Evolutionary conservation across 2,329 filamentous ascomycete genomes (phyloP).

Genomic region (Cercospora nicotianae): DNA sequence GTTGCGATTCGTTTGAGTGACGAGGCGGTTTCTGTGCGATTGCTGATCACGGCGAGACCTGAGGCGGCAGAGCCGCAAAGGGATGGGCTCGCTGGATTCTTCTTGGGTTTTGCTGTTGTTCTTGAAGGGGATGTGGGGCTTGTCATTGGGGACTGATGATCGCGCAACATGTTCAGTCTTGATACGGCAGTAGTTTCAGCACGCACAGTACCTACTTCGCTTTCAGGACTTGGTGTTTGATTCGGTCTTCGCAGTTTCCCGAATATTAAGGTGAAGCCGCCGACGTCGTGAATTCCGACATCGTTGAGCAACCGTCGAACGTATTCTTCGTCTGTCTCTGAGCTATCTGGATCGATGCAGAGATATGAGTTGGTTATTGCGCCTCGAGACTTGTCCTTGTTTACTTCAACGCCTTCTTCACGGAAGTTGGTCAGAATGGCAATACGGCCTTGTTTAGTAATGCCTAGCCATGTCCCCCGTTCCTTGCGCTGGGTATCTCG

Average conservation of each 20-base stretch:
- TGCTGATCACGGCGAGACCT: constrained; percentile 61
- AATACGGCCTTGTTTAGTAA: constrained; percentile 61
- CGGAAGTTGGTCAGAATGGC: constrained; percentile 66
- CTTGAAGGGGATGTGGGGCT: neutral
- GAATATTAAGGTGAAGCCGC: constrained; percentile 64
- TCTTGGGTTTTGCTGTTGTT: neutral
- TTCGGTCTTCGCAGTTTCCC: constrained; percentile 46
- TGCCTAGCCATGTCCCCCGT: constrained; percentile 65
- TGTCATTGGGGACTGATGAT: constrained; percentile 9
- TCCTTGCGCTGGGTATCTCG: constrained; percentile 61
- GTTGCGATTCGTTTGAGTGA: constrained; percentile 54
- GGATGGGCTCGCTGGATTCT: constrained; percentile 12
- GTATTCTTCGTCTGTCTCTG: constrained; percentile 52
- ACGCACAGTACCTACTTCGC: constrained; percentile 15
- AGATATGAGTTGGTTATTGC: constrained; percentile 62
- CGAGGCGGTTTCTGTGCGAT: constrained; percentile 56
- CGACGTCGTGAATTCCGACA: constrained; percentile 57
- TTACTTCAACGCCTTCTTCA: constrained; percentile 48
- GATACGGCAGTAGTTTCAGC: neutral
- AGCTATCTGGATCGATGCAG: constrained; percentile 43
- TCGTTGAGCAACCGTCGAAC: constrained; percentile 56
- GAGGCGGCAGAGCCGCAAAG: constrained; percentile 14
- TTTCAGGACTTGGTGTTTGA: neutral
- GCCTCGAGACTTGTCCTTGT: constrained; percentile 55
- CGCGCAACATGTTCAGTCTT: constrained; percentile 15